Evolutionary conservation across 2,329 filamentous ascomycete genomes (phyloP), one percentile per base, ranked within the genome.

Genomic region (Claviceps arundinis): DNA sequence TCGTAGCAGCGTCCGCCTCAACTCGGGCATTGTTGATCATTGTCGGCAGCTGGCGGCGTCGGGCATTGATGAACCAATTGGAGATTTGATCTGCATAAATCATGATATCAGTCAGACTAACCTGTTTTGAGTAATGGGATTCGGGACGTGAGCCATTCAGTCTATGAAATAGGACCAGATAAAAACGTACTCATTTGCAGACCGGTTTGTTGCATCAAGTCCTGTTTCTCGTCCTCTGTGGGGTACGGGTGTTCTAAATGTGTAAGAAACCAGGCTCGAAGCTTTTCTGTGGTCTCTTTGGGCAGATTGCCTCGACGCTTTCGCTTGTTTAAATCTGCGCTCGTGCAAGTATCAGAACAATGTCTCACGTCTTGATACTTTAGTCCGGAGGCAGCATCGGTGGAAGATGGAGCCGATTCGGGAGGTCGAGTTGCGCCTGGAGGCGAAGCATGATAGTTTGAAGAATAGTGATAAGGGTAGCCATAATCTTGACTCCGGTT

Each of bases 201-300:
- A 1, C 82, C 82, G 1, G 89, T 95, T 61, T 81, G 74, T 47
- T 77, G 76, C 75, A 89, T 88, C 47, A 95, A 74, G 54, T 86
- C 80, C 62, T 90, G 81, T 68, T 95, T 94, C 69, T 94, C 85
- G 56, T 94, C 87, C 65, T 94, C 87, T 4, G 82, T 89, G 1
- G 89, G 89, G 64, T 95, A 95, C 0, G 89, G 88, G 62, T 93
- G 88, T 55, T 82, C 74, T 7, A 89, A 68, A 65, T 93, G 85
- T n/a, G 76, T 75, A 50, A 82, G 69, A 58, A 94, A 90, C 89
- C 89, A 95, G 0, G 79, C 73, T 51, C 86, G 80, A 42, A 95
- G 73, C 58, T 87, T 83, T 63, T 90, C 86, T 0, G 89, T 95
- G 0, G 88, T 87, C 51, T 89, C 85, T 63, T 94, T 94, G n/a